Evolutionary conservation across 1,284 basidiomycete genomes (phyloP).

Genomic region (Ganoderma lucidum): DNA sequence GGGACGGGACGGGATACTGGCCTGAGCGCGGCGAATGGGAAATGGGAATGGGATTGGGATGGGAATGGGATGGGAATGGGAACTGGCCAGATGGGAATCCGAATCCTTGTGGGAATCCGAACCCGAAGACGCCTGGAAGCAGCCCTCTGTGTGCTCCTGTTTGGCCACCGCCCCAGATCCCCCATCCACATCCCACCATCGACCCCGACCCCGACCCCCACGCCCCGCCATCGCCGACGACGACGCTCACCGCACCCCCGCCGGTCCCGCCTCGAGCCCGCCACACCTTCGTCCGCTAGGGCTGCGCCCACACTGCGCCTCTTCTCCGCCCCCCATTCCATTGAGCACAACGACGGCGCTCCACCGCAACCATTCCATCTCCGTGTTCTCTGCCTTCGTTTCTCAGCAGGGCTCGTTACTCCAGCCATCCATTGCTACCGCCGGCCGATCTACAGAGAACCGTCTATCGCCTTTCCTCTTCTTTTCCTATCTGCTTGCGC

Average conservation of each 20-base stretch:
- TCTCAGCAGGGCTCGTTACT: neutral
- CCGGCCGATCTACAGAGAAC: slow-evolving; percentile 2
- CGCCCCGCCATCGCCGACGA: slow-evolving; percentile 10
- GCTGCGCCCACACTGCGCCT: neutral
- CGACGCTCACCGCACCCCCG: no score
- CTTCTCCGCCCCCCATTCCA: neutral
- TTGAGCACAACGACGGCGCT: neutral
- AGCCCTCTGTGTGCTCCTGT: slow-evolving; percentile 31
- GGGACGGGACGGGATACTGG: slow-evolving; percentile 29
- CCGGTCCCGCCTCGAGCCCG: no score
- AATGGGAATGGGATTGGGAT: neutral
- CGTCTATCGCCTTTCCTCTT: neutral
- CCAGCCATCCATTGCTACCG: neutral
- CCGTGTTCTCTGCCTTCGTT: neutral
- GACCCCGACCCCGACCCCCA: slow-evolving; percentile 20
- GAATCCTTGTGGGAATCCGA: no score
- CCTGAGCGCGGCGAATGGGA: slow-evolving; percentile 16
- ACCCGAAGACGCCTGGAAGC: slow-evolving; percentile 23
- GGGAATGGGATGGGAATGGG: neutral
- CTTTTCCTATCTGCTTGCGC: neutral
- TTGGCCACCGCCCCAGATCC: slow-evolving; percentile 20
- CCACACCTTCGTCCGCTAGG: no score
- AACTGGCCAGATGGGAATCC: neutral
- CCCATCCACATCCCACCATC: slow-evolving; percentile 17
- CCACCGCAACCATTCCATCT: neutral